Conservation (phyloP, 106 monocot genomes). For the Dactylorhiza incarnata region DNA sequence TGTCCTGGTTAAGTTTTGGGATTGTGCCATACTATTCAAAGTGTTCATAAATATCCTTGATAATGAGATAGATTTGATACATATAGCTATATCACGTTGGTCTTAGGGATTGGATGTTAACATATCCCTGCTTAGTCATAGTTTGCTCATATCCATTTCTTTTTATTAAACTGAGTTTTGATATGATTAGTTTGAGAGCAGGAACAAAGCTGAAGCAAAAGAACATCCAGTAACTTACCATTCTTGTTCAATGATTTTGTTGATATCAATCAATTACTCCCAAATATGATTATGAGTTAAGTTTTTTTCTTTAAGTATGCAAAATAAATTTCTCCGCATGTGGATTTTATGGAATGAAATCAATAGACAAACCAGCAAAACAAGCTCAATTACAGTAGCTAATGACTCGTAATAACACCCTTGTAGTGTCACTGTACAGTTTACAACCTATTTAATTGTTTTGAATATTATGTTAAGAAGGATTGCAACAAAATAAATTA, state of each 20-base stretch:
- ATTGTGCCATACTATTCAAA: too few species aligned
- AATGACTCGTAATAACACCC: not conserved
- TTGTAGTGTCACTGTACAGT: not conserved
- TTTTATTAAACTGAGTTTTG: not conserved
- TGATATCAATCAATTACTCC: not conserved
- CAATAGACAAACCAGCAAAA: not conserved
- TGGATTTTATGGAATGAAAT: not conserved
- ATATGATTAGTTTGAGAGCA: not conserved
- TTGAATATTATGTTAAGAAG: not conserved
- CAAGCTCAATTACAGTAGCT: slow-evolving; percentile 1
- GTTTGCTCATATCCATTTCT: not conserved
- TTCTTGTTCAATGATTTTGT: not conserved
- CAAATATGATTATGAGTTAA: not conserved
- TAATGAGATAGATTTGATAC: not conserved
- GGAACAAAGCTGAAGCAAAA: not conserved
- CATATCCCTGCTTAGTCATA: not conserved
- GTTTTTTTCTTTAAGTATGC: not conserved
- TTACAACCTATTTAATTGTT: not conserved
- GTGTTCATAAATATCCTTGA: too few species aligned
- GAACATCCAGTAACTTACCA: not conserved
- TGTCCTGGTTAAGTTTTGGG: too few species aligned
- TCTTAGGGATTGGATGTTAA: too few species aligned
- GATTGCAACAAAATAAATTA: not conserved
- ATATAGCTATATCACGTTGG: not conserved
- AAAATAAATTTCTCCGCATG: not conserved